Evolutionary conservation across 768 basidiomycete genomes (phyloP).

Genomic region (Boletellus sp.): DNA sequence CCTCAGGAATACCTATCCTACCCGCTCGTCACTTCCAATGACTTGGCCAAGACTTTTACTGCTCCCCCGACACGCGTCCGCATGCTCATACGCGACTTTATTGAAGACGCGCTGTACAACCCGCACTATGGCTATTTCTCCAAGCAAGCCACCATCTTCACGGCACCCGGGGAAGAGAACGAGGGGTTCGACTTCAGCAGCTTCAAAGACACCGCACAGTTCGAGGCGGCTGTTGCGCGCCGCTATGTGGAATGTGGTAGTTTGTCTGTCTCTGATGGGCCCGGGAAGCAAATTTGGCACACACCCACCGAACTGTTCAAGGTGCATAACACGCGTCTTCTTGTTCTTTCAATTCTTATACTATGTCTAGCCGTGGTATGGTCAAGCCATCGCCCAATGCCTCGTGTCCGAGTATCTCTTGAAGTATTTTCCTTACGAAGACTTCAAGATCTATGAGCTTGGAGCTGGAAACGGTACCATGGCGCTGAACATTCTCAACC

Average conservation of each 20-base stretch:
- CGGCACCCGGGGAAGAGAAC: slow-evolving; percentile 43
- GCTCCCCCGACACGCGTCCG: slow-evolving; percentile 77
- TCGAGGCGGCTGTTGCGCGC: slow-evolving; percentile 75
- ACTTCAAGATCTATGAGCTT: slow-evolving; percentile 94
- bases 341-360: slow-evolving; percentile 6
- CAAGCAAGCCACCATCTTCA: slow-evolving; percentile 88
- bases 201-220: slow-evolving; percentile 67
- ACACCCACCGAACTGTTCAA: slow-evolving; percentile 98
- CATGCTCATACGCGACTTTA: slow-evolving; percentile 94
- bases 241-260: slow-evolving; percentile 71
- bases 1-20: slow-evolving; percentile 45
- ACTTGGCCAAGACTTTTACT: slow-evolving; percentile 47
- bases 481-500: slow-evolving; percentile 83
- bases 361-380: slow-evolving; percentile 80
- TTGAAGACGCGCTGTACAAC: slow-evolving; percentile 96
- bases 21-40: slow-evolving; percentile 67
- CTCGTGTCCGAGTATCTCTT: slow-evolving; percentile 89
- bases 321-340: slow-evolving; percentile 40
- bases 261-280: slow-evolving; percentile 54
- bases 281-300: slow-evolving; percentile 94
- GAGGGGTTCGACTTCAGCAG: slow-evolving; percentile 61
- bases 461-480: slow-evolving; percentile 98
- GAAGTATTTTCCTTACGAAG: slow-evolving; percentile 94
- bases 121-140: slow-evolving; percentile 97
- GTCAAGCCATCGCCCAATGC: slow-evolving; percentile 84